Base-by-base conservation (phyloP, 225 moss, liverwort and hornwort genomes). In the Physcomitrellopsis africana region DNA sequence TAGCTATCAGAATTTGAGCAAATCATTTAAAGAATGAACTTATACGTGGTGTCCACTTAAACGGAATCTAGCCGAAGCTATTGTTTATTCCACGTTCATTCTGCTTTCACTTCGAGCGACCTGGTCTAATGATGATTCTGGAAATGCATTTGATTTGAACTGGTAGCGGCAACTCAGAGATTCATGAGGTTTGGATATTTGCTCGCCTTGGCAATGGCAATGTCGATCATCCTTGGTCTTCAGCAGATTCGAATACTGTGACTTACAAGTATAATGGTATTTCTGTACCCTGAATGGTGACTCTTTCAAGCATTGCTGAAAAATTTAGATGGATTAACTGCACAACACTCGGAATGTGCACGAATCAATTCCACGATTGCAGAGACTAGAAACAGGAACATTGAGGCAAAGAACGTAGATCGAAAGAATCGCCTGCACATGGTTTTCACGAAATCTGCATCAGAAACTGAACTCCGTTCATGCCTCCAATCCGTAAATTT, bases 361-460 rank as follows among this genome's bases (percentile, higher is more conserved):
- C 47, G 82, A 54, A 70, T 78, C 69, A 57, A 0, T 13, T 43
- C 43, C 16, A 43, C 5, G 16, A 57, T 23, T 43, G 17, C 42
- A 55, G 55, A 69, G 23, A 43, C 69, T 56, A 56, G 70, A 42
- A 56, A 23, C 69, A 44, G 56, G 43, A 20, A 61, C 51, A 22
- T 20, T 8, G 20, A 1, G 5, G 51, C 6, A 49, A 7, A 7
- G 65, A 67, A 73, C 53, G 32, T 5, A 37, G 32, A 37, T 73
- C 22, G 14, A n/a, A 3, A 29, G 24, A 2, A 79, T 79, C 74
- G n/a, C 1, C 27, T 79, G 70, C 82, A 67, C 55, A 42, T 9
- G 57, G 67, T 74, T 75, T 71, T 71, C 26, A 56, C 48, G 9
- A 7, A 68, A 63, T 72, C 70, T 70, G 32, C 56, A 26, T 2